Percentiles rank a stretch among this genome's conserved stretches.
Conservation (phyloP, 495 filamentous ascomycete genomes). For the Articulospora tetracladia region DNA sequence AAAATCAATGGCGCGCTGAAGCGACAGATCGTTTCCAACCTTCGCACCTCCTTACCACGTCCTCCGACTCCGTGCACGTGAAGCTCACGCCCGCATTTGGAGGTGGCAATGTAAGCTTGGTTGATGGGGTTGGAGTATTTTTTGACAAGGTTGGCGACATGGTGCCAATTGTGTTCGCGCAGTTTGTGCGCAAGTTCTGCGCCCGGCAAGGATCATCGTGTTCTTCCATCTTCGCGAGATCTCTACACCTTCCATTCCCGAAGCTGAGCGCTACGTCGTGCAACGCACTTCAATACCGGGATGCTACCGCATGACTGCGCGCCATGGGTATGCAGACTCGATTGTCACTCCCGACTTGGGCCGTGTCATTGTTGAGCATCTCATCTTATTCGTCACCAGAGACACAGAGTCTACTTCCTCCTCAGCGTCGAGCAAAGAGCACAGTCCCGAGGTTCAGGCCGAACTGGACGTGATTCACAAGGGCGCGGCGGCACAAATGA, state of each 20-base stretch:
- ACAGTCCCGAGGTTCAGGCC: conserved; percentile 33
- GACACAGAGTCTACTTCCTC: conserved; percentile 23
- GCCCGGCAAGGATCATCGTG: conserved; percentile 50
- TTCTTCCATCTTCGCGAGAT: conserved; percentile 63
- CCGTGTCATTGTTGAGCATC: conserved; percentile 52
- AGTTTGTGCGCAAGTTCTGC: conserved; percentile 61
- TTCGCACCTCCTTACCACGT: conserved; percentile 36
- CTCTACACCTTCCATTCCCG: conserved; percentile 42
- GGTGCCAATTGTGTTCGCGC: conserved; percentile 57
- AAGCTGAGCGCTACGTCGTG: conserved; percentile 37
- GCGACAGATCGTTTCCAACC: conserved; percentile 52
- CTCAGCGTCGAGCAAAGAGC: conserved; percentile 21
- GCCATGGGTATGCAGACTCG: conserved; percentile 68
- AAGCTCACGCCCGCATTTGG: conserved; percentile 40
- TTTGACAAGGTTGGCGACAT: conserved; percentile 59
- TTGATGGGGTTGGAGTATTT: conserved; percentile 57
- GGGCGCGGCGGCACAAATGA: conserved; percentile 56
- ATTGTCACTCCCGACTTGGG: conserved; percentile 61
- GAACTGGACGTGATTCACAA: conserved; percentile 49
- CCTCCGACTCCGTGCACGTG: conserved; percentile 17
- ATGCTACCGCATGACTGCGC: conserved; percentile 61
- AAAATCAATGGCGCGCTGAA: conserved; percentile 68
- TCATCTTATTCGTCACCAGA: conserved; percentile 47
- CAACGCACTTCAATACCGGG: conserved; percentile 44
- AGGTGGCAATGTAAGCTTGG: conserved; percentile 37